phyloP scores from a whole-genome alignment of 345 rosid species.

The sweet orange (Citrus sinensis) region DNA sequence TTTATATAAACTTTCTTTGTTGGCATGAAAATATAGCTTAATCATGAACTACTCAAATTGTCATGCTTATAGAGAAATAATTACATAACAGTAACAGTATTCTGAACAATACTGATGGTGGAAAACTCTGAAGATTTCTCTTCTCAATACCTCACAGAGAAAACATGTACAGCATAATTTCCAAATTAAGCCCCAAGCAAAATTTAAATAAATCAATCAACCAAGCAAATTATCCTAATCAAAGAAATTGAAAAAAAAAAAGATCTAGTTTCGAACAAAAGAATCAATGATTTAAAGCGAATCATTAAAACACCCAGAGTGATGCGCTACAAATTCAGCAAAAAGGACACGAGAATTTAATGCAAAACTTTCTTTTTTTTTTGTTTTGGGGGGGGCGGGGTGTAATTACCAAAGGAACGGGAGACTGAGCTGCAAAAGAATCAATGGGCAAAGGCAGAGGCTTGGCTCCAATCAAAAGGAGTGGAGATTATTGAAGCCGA shows the following conservation, averaged over 20 bases:
- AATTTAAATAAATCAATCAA: background rate
- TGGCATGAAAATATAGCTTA: background rate
- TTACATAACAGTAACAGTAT: background rate
- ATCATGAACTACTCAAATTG: background rate
- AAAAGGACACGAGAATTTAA: no score
- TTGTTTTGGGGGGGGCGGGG: no score
- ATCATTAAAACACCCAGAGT: background rate
- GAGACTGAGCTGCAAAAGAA: no score
- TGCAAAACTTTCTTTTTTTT: no score
- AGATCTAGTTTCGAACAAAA: background rate
- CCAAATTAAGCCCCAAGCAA: no score
- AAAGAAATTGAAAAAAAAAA: background rate
- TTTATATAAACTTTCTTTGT: background rate
- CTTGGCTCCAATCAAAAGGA: no score
- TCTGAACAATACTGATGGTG: background rate
- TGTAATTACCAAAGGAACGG: no score
- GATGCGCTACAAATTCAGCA: background rate
- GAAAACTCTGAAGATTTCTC: background rate
- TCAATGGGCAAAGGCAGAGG: no score
- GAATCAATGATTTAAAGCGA: background rate
- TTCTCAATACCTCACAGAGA: background rate
- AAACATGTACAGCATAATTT: background rate
- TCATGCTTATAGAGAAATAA: background rate
- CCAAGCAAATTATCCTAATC: background rate
- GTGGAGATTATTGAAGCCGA: no score